Evolutionary conservation across 257 asterid species (phyloP).

Genomic region (Thymus quinquecostatus): DNA sequence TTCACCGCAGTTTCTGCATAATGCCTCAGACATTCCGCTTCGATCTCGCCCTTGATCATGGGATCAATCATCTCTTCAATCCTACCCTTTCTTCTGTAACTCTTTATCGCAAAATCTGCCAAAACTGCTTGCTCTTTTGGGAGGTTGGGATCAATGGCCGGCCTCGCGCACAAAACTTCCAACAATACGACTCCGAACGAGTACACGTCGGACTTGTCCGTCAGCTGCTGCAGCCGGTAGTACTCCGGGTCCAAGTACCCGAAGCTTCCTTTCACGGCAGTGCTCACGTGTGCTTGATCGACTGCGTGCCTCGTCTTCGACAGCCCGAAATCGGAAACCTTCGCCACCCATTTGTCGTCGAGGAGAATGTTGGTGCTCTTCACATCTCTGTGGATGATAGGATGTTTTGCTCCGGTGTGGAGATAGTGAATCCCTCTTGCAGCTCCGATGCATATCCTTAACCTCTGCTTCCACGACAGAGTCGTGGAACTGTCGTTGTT

Average conservation of each 20-base stretch:
- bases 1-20: constrained; percentile 56
- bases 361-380: constrained; percentile 72
- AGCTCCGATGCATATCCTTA: constrained; percentile 77
- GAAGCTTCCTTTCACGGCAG: constrained; percentile 78
- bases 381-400: constrained; percentile 81
- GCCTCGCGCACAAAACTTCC: constrained; percentile 69
- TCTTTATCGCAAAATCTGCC: constrained; percentile 65
- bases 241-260: constrained; percentile 87
- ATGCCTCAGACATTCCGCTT: constrained; percentile 49
- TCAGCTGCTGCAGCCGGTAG: constrained; percentile 66
- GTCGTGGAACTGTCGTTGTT: constrained; percentile 10
- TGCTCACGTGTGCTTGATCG: constrained; percentile 68
- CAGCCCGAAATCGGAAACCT: constrained; percentile 82
- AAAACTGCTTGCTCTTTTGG: constrained; percentile 66
- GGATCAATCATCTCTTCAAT: constrained; percentile 54
- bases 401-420: constrained; percentile 79
- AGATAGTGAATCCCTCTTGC: constrained; percentile 81
- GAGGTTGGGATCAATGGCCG: constrained; percentile 57
- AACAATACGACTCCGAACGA: constrained; percentile 78
- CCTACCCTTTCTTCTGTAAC: constrained; percentile 31
- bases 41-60: constrained; percentile 42
- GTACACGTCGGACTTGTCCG: constrained; percentile 79
- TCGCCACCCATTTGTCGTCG: constrained; percentile 72
- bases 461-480: constrained; percentile 61
- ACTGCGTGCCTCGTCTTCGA: constrained; percentile 59